A percentile compares a stretch with the other conserved stretches of the same genome.
These are phyloP conservation scores for Priceomyces melissophilus DNA, from an alignment of 805 yeast species.

Conservation along the genomic window DNA sequence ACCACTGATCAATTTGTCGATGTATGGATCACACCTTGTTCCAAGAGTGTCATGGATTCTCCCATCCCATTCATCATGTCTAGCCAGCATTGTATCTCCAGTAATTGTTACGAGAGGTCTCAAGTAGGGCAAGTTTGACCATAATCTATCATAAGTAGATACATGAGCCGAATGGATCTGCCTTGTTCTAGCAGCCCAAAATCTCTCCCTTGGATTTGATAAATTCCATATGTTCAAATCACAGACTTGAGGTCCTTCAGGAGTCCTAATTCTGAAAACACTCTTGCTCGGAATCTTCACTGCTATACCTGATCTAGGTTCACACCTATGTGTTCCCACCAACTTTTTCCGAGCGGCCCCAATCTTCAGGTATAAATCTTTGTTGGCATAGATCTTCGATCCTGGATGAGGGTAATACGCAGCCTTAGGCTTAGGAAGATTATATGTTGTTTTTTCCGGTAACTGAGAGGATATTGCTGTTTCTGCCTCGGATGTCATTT, in stretches of 20 bases:
- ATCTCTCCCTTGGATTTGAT: slow-evolving; percentile 58
- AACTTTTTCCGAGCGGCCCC: slow-evolving; percentile 43
- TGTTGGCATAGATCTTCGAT: slow-evolving; percentile 50
- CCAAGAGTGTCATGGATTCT: slow-evolving; percentile 64
- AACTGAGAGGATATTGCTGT: slow-evolving; percentile 27
- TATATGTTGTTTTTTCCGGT: slow-evolving; percentile 30
- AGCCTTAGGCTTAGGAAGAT: slow-evolving; percentile 45
- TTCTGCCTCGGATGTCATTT: background rate
- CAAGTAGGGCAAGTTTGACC: slow-evolving; percentile 65
- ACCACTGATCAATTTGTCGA: slow-evolving; percentile 59
- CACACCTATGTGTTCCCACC: slow-evolving; percentile 40
- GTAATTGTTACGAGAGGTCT: slow-evolving; percentile 64
- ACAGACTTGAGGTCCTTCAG: slow-evolving; percentile 71
- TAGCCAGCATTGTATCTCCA: slow-evolving; percentile 52
- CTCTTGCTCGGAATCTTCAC: slow-evolving; percentile 61
- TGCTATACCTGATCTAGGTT: slow-evolving; percentile 58
- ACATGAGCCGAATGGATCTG: slow-evolving; percentile 65
- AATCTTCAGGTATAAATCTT: slow-evolving; percentile 43
- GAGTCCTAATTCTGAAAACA: slow-evolving; percentile 57
- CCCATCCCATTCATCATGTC: slow-evolving; percentile 65
- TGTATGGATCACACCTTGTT: slow-evolving; percentile 68
- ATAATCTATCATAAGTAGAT: slow-evolving; percentile 55
- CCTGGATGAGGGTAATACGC: slow-evolving; percentile 58
- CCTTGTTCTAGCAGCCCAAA: slow-evolving; percentile 70
- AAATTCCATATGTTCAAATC: slow-evolving; percentile 64